Evolutionary conservation across 805 yeast genomes (phyloP).

Genomic region (Isabelozyma heimii): DNA sequence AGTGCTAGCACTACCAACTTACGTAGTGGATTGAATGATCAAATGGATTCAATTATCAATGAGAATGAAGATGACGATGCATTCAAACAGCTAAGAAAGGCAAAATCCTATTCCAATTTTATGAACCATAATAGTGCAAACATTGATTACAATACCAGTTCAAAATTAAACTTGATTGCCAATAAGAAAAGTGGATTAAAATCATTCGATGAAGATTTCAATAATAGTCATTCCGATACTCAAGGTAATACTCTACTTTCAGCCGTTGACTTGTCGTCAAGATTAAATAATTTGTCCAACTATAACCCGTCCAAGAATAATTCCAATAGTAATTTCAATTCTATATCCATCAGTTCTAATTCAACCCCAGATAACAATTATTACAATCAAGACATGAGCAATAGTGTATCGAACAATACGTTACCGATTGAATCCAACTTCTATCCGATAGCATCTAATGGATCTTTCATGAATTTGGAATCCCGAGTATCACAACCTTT

Average conservation of each 20-base stretch:
- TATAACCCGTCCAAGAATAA: background rate
- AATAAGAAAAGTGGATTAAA: background rate
- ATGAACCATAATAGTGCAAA: background rate
- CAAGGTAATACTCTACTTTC: background rate
- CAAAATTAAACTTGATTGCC: slow-evolving; percentile 1
- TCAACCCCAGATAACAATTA: background rate
- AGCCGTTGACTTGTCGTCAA: background rate
- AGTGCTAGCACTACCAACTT: background rate
- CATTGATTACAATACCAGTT: background rate
- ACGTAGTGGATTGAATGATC: slow-evolving; percentile 16
- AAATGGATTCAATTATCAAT: slow-evolving; percentile 29
- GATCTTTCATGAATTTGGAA: background rate
- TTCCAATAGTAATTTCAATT: background rate
- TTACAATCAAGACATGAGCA: background rate
- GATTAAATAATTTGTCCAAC: background rate
- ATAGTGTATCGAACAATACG: background rate
- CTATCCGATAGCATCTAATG: background rate
- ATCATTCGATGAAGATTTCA: background rate
- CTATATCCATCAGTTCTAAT: background rate
- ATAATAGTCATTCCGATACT: background rate
- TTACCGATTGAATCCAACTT: background rate
- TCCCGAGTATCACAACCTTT: background rate
- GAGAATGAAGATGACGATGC: slow-evolving; percentile 45
- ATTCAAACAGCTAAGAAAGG: slow-evolving; percentile 36
- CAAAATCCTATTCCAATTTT: slow-evolving; percentile 26